Evolutionary conservation across 2,329 filamentous ascomycete species (phyloP).

Genomic region (Drechslerella stenobrocha): DNA sequence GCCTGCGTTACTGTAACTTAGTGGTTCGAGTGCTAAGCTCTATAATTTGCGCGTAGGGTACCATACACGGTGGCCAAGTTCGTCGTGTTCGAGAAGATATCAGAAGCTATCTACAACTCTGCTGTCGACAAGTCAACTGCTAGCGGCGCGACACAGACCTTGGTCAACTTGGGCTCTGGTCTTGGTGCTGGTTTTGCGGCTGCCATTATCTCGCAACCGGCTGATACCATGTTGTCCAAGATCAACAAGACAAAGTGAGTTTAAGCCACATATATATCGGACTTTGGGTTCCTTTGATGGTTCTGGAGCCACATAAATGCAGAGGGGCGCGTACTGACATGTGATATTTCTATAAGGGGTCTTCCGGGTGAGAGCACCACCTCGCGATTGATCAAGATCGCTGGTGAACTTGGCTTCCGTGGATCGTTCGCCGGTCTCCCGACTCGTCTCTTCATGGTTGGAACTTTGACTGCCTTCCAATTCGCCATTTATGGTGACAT

Average conservation of each 20-base stretch:
- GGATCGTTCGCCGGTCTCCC: slow-evolving; percentile 81
- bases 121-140: slow-evolving; percentile 71
- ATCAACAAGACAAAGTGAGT: slow-evolving; percentile 83
- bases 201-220: slow-evolving; percentile 82
- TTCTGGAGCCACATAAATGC: too few species aligned
- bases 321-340: slow-evolving; percentile 13
- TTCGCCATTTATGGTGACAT: slow-evolving; percentile 86
- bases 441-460: slow-evolving; percentile 75
- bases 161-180: slow-evolving; percentile 82
- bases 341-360: slow-evolving; percentile 57
- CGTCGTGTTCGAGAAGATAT: slow-evolving; percentile 87
- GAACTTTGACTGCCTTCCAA: slow-evolving; percentile 75
- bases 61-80: slow-evolving; percentile 96
- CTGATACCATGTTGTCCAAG: slow-evolving; percentile 91
- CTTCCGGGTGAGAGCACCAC: slow-evolving; percentile 80
- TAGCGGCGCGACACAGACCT: slow-evolving; percentile 71
- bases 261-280: not conserved
- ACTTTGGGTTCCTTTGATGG: too few species aligned
- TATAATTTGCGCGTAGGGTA: slow-evolving; percentile 62
- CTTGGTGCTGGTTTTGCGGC: slow-evolving; percentile 84
- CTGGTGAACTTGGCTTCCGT: slow-evolving; percentile 76
- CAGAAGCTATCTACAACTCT: slow-evolving; percentile 69
- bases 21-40: slow-evolving; percentile 48
- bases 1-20: slow-evolving; percentile 3
- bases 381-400: slow-evolving; percentile 82